Percentiles rank a stretch among this genome's conserved stretches.
These are phyloP conservation scores for Pseudonitzschia multistriata DNA, from an alignment of 108 stramenopile genomes.

Conservation along the genomic window DNA sequence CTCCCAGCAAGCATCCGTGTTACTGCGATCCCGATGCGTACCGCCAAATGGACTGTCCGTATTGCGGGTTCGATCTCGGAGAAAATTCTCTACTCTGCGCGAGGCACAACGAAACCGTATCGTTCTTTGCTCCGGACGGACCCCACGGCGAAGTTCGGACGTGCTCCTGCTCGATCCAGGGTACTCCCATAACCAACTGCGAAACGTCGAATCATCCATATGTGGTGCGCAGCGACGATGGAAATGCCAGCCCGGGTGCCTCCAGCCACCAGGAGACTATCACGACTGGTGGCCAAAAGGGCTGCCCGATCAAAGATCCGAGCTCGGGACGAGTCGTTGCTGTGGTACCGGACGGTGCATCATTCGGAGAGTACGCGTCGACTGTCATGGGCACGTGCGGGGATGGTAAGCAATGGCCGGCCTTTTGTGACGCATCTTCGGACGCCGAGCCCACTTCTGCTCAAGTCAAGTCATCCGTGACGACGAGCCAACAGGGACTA, in stretches of 20 bases:
- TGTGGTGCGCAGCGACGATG: neutral
- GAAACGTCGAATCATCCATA: neutral
- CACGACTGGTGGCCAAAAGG: neutral
- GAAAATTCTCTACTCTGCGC: constrained; percentile 16
- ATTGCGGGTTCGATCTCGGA: constrained; percentile 8
- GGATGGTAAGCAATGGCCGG: neutral
- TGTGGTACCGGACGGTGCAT: constrained; percentile 6
- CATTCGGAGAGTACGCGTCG: neutral
- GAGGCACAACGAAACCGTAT: constrained; percentile 8
- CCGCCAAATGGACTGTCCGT: constrained; percentile 31
- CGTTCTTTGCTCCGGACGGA: constrained; percentile 6
- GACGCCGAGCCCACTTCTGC: neutral
- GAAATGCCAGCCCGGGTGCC: neutral
- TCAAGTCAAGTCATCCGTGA: neutral
- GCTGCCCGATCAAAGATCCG: constrained; percentile 3
- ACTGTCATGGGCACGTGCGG: neutral
- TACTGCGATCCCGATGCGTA: constrained; percentile 29
- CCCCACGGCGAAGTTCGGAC: neutral
- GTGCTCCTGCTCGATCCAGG: constrained; percentile 3
- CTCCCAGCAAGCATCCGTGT: constrained; percentile 18
- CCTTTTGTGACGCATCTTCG: neutral
- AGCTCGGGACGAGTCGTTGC: neutral
- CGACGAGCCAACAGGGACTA: neutral
- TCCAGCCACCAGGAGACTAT: neutral
- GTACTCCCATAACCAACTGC: neutral